A percentile compares a stretch with the other conserved stretches of the same genome.
Evolutionary conservation across 2,329 filamentous ascomycete genomes (phyloP).

Genomic region (Apiospora arundinis): DNA sequence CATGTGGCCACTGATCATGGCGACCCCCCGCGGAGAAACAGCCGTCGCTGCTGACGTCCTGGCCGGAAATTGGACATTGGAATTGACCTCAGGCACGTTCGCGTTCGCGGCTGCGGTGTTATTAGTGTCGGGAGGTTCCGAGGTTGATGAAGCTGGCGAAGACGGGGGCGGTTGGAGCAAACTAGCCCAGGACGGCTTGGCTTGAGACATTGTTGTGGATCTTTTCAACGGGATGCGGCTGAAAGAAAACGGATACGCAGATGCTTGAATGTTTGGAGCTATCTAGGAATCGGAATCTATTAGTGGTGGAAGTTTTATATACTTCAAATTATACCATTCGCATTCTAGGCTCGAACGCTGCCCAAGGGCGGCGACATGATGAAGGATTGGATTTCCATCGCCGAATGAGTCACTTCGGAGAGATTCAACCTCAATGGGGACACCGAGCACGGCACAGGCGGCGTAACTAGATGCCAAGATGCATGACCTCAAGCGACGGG

Average conservation of each 20-base stretch:
- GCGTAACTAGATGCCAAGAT: neutral
- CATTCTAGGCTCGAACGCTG: neutral
- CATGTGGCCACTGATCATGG: conserved; percentile 5
- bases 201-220: neutral
- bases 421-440: neutral
- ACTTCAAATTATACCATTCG: neutral
- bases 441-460: neutral
- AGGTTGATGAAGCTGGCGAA: neutral
- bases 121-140: neutral
- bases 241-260: too few species aligned
- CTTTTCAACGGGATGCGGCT: neutral
- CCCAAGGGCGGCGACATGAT: neutral
- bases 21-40: neutral
- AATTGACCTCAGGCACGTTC: neutral
- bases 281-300: neutral
- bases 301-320: neutral
- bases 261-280: neutral
- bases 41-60: neutral
- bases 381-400: neutral
- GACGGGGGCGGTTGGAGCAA: neutral
- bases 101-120: neutral
- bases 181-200: conserved; percentile 3
- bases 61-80: neutral
- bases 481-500: neutral
- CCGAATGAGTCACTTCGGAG: neutral